Evolutionary conservation across 2,329 filamentous ascomycete species (phyloP).

Genomic region (Ilyonectria sp.): DNA sequence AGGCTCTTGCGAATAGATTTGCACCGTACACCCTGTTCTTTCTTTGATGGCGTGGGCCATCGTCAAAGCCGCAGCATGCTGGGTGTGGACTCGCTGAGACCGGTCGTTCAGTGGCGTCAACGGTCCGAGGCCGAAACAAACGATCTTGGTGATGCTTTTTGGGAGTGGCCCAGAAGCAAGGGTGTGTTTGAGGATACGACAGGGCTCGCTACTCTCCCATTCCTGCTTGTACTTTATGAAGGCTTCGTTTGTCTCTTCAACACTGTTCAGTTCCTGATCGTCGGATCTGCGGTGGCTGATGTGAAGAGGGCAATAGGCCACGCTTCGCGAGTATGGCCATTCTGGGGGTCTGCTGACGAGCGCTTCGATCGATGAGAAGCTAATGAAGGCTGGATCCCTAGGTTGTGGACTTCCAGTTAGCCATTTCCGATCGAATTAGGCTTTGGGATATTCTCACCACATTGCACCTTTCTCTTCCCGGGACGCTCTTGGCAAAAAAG

Average conservation of each 20-base stretch:
- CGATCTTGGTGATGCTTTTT: not conserved
- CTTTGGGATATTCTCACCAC: not conserved
- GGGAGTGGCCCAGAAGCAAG: not conserved
- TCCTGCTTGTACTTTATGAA: not conserved
- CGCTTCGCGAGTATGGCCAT: not conserved
- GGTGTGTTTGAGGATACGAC: not conserved
- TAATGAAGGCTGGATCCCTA: not conserved
- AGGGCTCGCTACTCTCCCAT: not conserved
- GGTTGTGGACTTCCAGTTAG: not conserved
- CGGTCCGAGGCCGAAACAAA: constrained; percentile 2
- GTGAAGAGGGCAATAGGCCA: not conserved
- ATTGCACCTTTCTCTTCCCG: not conserved
- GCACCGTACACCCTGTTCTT: not conserved
- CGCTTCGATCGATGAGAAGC: not conserved
- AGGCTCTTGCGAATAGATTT: not conserved
- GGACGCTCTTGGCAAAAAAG: too few species aligned
- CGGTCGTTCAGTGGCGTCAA: not conserved
- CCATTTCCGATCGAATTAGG: not conserved
- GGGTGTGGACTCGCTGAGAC: not conserved
- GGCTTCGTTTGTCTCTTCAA: not conserved
- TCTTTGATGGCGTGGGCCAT: not conserved
- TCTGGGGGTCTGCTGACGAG: not conserved
- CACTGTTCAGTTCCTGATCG: too few species aligned
- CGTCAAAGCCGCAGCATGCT: not conserved
- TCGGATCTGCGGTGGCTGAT: not conserved